These are phyloP conservation scores for Sporothrix brasiliensis DNA, from an alignment of 2,329 filamentous ascomycete species.

Conservation along the genomic window DNA sequence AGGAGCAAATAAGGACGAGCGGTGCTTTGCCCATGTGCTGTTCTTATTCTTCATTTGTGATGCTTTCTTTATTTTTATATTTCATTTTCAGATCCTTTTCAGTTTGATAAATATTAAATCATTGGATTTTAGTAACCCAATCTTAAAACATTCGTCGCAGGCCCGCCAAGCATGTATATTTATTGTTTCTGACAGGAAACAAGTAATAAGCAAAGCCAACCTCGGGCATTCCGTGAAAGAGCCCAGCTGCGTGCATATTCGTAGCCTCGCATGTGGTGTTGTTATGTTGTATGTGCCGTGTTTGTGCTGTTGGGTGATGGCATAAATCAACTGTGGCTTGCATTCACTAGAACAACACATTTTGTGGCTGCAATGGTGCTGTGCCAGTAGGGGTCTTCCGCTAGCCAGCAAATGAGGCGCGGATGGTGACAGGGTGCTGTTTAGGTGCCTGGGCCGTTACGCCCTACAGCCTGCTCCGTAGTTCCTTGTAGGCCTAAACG, in stretches of 20 bases:
- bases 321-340: background rate
- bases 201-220: background rate
- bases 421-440: background rate
- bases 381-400: background rate
- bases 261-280: background rate
- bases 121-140: too few relatives aligned
- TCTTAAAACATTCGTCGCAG: too few relatives aligned
- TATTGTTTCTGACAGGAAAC: too few relatives aligned
- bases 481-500: background rate
- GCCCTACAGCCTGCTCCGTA: background rate
- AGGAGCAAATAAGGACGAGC: background rate
- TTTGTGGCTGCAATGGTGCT: constrained; percentile 6
- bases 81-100: too few relatives aligned
- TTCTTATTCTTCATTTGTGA: background rate
- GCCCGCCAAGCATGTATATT: too few relatives aligned
- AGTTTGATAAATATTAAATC: too few relatives aligned
- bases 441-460: constrained; percentile 7
- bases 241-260: background rate
- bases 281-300: background rate
- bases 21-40: background rate
- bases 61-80: background rate
- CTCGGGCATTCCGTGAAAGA: background rate
- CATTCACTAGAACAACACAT: background rate
- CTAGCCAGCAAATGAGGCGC: background rate
- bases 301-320: background rate